Evolutionary conservation across 495 filamentous ascomycete genomes (phyloP), one percentile per base, ranked within the genome.

Genomic region (Aspergillus cavernicola): DNA sequence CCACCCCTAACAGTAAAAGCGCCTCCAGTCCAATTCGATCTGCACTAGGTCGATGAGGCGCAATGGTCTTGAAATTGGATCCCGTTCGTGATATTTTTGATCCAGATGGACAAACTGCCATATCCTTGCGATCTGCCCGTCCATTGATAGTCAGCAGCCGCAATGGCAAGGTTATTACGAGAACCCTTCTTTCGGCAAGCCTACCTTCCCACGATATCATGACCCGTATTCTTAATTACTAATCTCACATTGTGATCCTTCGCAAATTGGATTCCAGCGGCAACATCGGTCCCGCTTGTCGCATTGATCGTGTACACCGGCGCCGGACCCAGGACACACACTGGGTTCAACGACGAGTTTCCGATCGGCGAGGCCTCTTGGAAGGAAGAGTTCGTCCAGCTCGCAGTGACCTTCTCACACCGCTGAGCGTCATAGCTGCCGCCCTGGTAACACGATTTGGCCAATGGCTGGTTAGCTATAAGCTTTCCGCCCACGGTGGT

Each of bases 151-250:
- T n/a, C n/a, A n/a, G n/a, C n/a, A n/a, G n/a, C n/a, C n/a, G n/a
- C n/a, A n/a, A n/a, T n/a, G n/a, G n/a, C n/a, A n/a, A n/a, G n/a
- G n/a, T n/a, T n/a, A n/a, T n/a, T n/a, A n/a, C n/a, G n/a, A n/a
- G n/a, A n/a, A n/a, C n/a, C n/a, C n/a, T n/a, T n/a, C n/a, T n/a
- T n/a, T n/a, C n/a, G n/a, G n/a, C n/a, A n/a, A n/a, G n/a, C n/a
- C n/a, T n/a, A n/a, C n/a, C n/a, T n/a, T n/a, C n/a, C 6, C 5
- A 39, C 16, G 74, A 59, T 50, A 33, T 77, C 66, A 58, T 69
- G 63, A 1, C 83, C 83, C 0, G 81, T 85, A 56, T 85, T 85
- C 32, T 76, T 80, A 16, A 86, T 69, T 10, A 84, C 69, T 10
- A 86, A 57, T 5, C 81, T 74, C 16, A 86, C 59, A 56, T 80